These are phyloP conservation scores for Xylaria digitata DNA, from an alignment of 2,329 filamentous ascomycete species.

Conservation along the genomic window DNA sequence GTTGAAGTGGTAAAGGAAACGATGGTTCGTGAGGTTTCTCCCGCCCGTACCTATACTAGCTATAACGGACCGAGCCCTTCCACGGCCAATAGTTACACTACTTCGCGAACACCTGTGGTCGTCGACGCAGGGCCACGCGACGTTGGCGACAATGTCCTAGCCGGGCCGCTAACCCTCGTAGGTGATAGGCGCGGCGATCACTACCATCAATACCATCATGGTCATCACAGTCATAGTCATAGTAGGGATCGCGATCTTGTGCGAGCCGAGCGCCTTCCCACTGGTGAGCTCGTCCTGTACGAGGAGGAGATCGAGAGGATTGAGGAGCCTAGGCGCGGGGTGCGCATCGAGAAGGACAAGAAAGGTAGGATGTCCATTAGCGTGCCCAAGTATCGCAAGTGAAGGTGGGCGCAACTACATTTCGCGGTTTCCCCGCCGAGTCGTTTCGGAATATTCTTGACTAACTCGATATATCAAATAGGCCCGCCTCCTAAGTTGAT, in stretches of 20 bases:
- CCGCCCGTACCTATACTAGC: slow-evolving; percentile 52
- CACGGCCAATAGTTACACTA: slow-evolving; percentile 51
- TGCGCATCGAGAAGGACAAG: slow-evolving; percentile 86
- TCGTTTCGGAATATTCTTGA: slow-evolving; percentile 19
- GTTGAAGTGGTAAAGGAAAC: slow-evolving; percentile 58
- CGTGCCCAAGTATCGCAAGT: slow-evolving; percentile 73
- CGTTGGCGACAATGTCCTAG: slow-evolving; percentile 50
- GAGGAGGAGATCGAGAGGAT: slow-evolving; percentile 68
- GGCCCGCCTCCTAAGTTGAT: slow-evolving; percentile 72
- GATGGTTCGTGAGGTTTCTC: slow-evolving; percentile 63
- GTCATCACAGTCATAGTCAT: slow-evolving; percentile 49
- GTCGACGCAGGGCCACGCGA: slow-evolving; percentile 55
- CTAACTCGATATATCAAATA: slow-evolving; percentile 51
- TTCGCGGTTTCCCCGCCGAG: slow-evolving; percentile 22
- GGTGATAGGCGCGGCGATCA: slow-evolving; percentile 50
- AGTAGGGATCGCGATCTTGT: slow-evolving; percentile 65
- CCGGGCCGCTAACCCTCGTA: slow-evolving; percentile 57
- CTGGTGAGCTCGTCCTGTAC: slow-evolving; percentile 73
- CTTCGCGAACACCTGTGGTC: slow-evolving; percentile 54
- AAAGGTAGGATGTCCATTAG: slow-evolving; percentile 96
- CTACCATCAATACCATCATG: slow-evolving; percentile 60
- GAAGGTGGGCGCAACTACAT: slow-evolving; percentile 58
- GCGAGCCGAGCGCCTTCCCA: slow-evolving; percentile 66
- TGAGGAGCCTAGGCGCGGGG: slow-evolving; percentile 65
- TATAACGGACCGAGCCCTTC: slow-evolving; percentile 42